These are phyloP conservation scores for Raphidocelis subcapitata DNA, from an alignment of 139 green algal species.

Conservation along the genomic window DNA sequence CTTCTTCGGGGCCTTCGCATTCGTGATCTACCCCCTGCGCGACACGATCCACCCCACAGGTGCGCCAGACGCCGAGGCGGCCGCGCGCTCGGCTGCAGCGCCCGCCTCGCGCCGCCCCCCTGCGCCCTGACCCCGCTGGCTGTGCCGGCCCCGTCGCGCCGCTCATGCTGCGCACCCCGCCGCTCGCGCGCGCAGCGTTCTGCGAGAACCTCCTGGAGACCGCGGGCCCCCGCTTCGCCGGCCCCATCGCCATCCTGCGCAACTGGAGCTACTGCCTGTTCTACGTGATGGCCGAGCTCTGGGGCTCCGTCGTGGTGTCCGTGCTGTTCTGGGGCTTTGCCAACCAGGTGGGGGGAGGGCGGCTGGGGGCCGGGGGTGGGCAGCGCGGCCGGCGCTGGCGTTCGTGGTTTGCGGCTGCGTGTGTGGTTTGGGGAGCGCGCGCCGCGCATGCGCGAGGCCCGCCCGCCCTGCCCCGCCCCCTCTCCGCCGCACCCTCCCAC, in stretches of 20 bases:
- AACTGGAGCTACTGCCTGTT: conserved; percentile 99
- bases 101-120: too few species aligned
- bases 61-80: conserved; percentile 9
- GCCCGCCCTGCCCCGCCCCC: too few species aligned
- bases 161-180: too few species aligned
- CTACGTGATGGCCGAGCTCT: conserved; percentile 99
- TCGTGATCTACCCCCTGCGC: conserved; percentile 93
- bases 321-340: conserved; percentile 99
- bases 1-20: conserved; percentile 97
- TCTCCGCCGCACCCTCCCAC: too few species aligned
- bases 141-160: too few species aligned
- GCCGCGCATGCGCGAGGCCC: too few species aligned
- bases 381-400: too few species aligned
- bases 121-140: too few species aligned
- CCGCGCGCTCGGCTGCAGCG: too few species aligned
- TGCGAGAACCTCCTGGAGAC: conserved; percentile 75
- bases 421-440: too few species aligned
- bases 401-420: too few species aligned
- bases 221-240: conserved; percentile 79
- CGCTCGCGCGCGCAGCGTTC: conserved; percentile 54
- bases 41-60: conserved; percentile 90
- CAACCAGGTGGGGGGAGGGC: conserved; percentile 74
- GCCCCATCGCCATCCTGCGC: conserved; percentile 96
- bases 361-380: too few species aligned
- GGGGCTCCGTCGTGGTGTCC: conserved; percentile 98